Percentiles rank a stretch among this genome's conserved stretches.
Conservation (phyloP, 164 flowering plant species). For the Tinospora cordifolia region DNA sequence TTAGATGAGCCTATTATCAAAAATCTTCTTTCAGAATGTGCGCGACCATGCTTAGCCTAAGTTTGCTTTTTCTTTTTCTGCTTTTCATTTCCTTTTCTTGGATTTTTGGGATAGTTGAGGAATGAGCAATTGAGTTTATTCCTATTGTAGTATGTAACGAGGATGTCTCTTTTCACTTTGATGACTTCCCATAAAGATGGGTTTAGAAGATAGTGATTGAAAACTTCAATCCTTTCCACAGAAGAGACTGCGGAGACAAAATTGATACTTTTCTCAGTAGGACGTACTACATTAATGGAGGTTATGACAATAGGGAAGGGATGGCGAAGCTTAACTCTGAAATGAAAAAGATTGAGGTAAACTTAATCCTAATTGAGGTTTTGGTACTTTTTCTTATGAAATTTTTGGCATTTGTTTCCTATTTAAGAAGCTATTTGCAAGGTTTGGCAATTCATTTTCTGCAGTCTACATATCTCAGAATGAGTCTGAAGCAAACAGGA, state of each 20-base stretch:
- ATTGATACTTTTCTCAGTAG: slow-evolving; percentile 50
- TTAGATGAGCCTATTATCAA: too few relatives aligned
- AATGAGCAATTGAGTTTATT: neutral
- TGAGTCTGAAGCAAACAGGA: slow-evolving; percentile 39
- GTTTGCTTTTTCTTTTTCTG: neutral
- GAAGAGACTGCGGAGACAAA: slow-evolving; percentile 49
- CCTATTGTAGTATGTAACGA: neutral
- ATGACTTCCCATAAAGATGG: neutral
- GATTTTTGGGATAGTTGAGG: neutral
- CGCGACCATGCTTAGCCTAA: too few relatives aligned
- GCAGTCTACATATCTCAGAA: slow-evolving; percentile 41
- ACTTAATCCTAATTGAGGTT: too few relatives aligned
- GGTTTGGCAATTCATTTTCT: slow-evolving; percentile 15
- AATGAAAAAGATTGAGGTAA: too few relatives aligned
- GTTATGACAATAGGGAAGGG: slow-evolving; percentile 43
- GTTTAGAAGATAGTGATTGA: neutral
- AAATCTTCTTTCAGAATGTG: too few relatives aligned
- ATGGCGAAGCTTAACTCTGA: too few relatives aligned
- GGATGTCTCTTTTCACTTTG: too few relatives aligned
- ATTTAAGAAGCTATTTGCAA: neutral
- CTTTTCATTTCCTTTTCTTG: neutral
- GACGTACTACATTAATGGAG: slow-evolving; percentile 48
- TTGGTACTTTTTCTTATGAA: too few relatives aligned
- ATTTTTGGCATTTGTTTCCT: neutral
- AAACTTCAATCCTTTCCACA: slow-evolving; percentile 14